Percentiles rank a stretch among this genome's conserved stretches.
Conservation (phyloP, 495 filamentous ascomycete species). For the Aspergillus incahuasiensis region DNA sequence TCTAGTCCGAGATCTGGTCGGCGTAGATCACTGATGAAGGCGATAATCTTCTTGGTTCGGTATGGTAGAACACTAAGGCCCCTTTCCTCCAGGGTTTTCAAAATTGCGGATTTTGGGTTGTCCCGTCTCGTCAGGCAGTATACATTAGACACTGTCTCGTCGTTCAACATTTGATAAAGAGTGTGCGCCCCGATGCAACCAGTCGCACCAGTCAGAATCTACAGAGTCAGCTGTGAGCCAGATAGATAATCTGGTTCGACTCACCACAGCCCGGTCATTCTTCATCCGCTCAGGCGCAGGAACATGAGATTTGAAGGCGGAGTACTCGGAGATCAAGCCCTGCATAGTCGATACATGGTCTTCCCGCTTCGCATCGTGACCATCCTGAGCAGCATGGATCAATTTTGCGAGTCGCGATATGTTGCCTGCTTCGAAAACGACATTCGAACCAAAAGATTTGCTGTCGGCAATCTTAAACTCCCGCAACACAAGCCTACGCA, state of each 20-base stretch:
- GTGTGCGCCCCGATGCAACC: constrained; percentile 55
- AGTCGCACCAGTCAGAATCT: constrained; percentile 58
- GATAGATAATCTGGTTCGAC: background rate
- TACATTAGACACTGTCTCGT: constrained; percentile 38
- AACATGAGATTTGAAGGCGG: constrained; percentile 35
- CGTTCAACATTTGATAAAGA: constrained; percentile 42
- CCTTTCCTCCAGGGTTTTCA: constrained; percentile 32
- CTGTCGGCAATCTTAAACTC: constrained; percentile 35
- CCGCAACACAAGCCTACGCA: constrained; percentile 47
- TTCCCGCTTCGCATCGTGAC: constrained; percentile 16
- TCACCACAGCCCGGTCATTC: constrained; percentile 38
- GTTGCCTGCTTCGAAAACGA: constrained; percentile 50
- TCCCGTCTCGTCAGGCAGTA: constrained; percentile 50
- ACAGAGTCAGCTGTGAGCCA: background rate
- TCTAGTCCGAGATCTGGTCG: constrained; percentile 41
- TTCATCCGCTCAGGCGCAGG: constrained; percentile 21
- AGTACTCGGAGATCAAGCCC: constrained; percentile 46
- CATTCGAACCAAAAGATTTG: constrained; percentile 35
- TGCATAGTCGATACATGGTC: constrained; percentile 38
- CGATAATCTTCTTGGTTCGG: constrained; percentile 32
- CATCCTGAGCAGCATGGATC: constrained; percentile 41
- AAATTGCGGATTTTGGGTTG: constrained; percentile 21
- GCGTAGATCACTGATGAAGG: constrained; percentile 37
- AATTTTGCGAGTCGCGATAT: constrained; percentile 40
- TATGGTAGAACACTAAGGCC: constrained; percentile 24